Conservation (phyloP, 208 protist species). For the Trypanosoma rangeli region DNA sequence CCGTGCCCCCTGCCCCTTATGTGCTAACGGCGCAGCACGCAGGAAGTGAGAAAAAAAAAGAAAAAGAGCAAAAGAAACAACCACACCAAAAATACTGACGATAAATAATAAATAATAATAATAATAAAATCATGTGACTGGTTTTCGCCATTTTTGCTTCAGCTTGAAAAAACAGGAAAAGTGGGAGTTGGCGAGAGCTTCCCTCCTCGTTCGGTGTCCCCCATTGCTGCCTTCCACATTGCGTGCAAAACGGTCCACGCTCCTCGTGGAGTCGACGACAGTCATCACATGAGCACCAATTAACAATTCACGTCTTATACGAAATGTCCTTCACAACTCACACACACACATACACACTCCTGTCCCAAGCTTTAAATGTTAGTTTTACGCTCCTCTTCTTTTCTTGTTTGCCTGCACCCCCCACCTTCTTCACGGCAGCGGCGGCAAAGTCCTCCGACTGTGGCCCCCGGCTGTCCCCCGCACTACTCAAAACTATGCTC, state of each 20-base stretch:
- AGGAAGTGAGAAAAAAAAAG: not conserved
- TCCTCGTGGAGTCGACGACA: not conserved
- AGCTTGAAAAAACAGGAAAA: not conserved
- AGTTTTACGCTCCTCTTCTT: constrained; percentile 1
- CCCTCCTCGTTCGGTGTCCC: not conserved
- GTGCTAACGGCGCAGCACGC: not conserved
- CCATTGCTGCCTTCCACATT: not conserved
- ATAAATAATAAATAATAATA: not conserved
- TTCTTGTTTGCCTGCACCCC: not conserved
- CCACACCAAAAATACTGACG: not conserved
- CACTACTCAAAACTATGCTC: constrained; percentile 57
- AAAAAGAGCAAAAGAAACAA: constrained; percentile 16
- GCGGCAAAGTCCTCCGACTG: too few relatives aligned
- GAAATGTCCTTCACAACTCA: not conserved
- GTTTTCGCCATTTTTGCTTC: not conserved
- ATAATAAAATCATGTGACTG: not conserved
- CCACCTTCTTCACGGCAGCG: not conserved
- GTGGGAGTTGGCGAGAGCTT: not conserved
- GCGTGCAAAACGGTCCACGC: not conserved
- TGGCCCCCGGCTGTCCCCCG: not conserved
- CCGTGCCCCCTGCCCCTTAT: not conserved
- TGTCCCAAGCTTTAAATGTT: not conserved
- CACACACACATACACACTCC: not conserved
- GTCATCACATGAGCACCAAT: not conserved
- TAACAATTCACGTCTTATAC: not conserved